A percentile compares a stretch with the other conserved stretches of the same genome.
These are phyloP conservation scores for Penicillium parvum DNA, from an alignment of 495 filamentous ascomycete species.

Conservation along the genomic window DNA sequence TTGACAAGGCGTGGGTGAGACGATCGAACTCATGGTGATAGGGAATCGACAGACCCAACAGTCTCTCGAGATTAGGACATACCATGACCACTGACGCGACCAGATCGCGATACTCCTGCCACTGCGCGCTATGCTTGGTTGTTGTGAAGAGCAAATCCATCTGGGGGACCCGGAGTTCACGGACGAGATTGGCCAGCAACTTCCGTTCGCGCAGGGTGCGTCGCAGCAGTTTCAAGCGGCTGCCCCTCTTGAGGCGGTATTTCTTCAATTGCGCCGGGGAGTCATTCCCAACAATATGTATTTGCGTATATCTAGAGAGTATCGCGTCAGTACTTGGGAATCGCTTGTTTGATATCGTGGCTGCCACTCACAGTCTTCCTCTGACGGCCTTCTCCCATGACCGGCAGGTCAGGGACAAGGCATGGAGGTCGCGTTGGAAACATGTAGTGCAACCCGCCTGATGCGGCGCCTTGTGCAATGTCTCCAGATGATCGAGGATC, in stretches of 20 bases:
- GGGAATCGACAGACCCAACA: conserved; percentile 65
- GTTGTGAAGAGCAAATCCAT: conserved; percentile 47
- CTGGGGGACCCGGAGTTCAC: conserved; percentile 68
- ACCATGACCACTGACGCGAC: conserved; percentile 80
- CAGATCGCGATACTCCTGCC: conserved; percentile 63
- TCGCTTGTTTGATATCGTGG: neutral
- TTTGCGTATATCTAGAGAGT: conserved; percentile 56
- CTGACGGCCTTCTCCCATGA: conserved; percentile 65
- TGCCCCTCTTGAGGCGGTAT: conserved; percentile 61
- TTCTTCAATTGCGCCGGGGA: conserved; percentile 59
- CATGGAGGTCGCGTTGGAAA: conserved; percentile 70
- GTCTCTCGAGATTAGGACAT: conserved; percentile 76
- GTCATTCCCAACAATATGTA: conserved; percentile 67
- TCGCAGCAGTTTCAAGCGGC: conserved; percentile 68
- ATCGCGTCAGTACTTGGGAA: conserved; percentile 11
- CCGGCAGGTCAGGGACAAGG: conserved; percentile 60
- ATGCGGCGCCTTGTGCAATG: conserved; percentile 41
- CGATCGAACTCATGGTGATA: conserved; percentile 73
- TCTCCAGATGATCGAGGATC: conserved; percentile 49
- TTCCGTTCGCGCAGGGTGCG: conserved; percentile 69
- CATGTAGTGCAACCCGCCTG: conserved; percentile 63
- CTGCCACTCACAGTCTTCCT: conserved; percentile 53
- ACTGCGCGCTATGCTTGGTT: conserved; percentile 40
- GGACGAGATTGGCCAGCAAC: conserved; percentile 67
- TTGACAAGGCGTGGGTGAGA: conserved; percentile 73